Base-by-base conservation (phyloP, 2,329 filamentous ascomycete genomes). In the Leptographium wingfieldii region DNA sequence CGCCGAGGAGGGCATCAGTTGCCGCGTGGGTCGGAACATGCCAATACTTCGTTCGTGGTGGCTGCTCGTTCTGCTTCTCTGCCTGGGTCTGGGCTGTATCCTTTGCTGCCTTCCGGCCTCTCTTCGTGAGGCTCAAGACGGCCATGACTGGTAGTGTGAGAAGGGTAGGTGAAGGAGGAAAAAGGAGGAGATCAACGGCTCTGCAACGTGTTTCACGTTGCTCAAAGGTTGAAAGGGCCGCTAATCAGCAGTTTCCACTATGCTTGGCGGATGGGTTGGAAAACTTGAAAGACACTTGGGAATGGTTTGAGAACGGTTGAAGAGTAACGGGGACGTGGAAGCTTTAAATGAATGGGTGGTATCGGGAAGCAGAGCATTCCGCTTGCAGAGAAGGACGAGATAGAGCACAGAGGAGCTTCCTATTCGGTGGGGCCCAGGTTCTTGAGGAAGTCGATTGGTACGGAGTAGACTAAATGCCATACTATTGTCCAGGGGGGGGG, bases 11-110 rank as follows among this genome's bases (percentile, higher is more conserved):
- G 52, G 82, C 81, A 69, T 86, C 82, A 14, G 74, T 68, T 54
- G 80, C 80, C 33, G 83, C 83, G 67, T 86, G 83, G 16, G 74
- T 84, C n/a, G 82, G 81, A 25, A 83, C 70, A 67, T 86, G 83
- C 58, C 73, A 78, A 69, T 86, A 85, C 14, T 78, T 74, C n/a
- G 71, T 63, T 16, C 54, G 48, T 7, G 58, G 19, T 11, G 58
- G 19, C 33, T 31, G n/a, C 58, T 74, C 31, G 16, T 43, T 25
- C 25, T 51, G 38, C 14, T 19, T 16, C 38, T 40, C 14, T 38
- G 35, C 35, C 31, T 5, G 31, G 6, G 33, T 35, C 33, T 35
- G 33, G 33, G 33, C 74, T 61, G 77, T 73, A 56, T 82, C 76
- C 68, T 83, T 82, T 63, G 80, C 78, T 58, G 80, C 77, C 66